Evolutionary conservation across 1,139 yeast species (phyloP), one percentile per base, ranked within the genome.

Genomic region (Petasospora rhodanensis): DNA sequence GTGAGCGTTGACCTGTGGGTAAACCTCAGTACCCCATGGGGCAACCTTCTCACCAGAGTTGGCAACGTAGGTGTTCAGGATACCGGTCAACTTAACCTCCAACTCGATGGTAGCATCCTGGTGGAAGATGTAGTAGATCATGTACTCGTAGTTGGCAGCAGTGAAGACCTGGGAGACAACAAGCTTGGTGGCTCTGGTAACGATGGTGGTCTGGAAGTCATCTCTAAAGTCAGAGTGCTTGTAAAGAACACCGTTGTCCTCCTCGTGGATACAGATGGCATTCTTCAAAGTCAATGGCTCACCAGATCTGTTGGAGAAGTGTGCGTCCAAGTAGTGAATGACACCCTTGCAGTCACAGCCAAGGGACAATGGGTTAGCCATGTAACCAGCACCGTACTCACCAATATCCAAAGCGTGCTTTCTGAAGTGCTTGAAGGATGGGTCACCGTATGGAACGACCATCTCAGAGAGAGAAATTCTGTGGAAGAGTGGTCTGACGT

Each of bases 271-370:
- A 61, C 93, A 82, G 42, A 82, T 70, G 13, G 91, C 91, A 49
- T 81, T 79, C 60, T 77, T 79, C 41, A 80, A 70, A 22, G 86
- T 77, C 45, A 77, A 62, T 35, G 87, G 77, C 20, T 73, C 78
- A 52, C 93, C 93, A 10, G 64, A 58, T 55, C 74, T 72, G 57
- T 74, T 76, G 29, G 79, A 70, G 54, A 79, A 78, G 58, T 76
- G 78, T 17, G 84, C 89, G 59, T 81, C 89, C 61, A 82, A 57
- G 62, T 82, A 82, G 56, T 82, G 87, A 48, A 82, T 82, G 29
- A 76, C 86, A 52, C 91, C 93, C 57, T 81, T 80, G 64, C 93
- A 82, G 58, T 82, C 93, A 58, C 93, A 82, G 22, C 91, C 91
- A 37, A 82, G 68, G 15, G 83, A 64, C 47, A 82, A 68, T 25